Percentiles rank a stretch among this genome's conserved stretches.
Evolutionary conservation across 2,329 filamentous ascomycete genomes (phyloP).

Genomic region (Acarospora socialis): DNA sequence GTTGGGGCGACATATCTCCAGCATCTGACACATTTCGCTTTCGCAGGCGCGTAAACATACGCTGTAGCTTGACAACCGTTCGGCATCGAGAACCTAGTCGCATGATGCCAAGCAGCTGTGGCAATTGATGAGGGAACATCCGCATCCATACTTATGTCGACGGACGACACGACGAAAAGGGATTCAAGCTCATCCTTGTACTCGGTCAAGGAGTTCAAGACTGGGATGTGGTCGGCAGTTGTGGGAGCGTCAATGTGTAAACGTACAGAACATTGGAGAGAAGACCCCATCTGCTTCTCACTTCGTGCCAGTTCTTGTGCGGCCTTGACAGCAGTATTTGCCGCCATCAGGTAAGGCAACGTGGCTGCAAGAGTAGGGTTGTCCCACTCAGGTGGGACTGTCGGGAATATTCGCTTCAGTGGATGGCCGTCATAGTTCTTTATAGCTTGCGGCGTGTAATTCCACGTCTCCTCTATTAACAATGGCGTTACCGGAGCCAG

Average conservation of each 20-base stretch:
- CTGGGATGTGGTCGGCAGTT: conserved; percentile 18
- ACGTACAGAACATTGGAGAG: conserved; percentile 60
- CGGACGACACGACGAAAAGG: conserved; percentile 56
- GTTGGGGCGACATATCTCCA: conserved; percentile 66
- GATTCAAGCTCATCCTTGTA: conserved; percentile 39
- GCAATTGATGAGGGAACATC: conserved; percentile 17
- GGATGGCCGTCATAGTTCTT: conserved; percentile 34
- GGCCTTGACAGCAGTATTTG: conserved; percentile 55
- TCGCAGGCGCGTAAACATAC: conserved; percentile 33
- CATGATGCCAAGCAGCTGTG: conserved; percentile 29
- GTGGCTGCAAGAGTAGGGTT: too few relatives aligned
- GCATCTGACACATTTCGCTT: conserved; percentile 69
- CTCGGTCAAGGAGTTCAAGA: conserved; percentile 12
- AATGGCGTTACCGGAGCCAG: conserved; percentile 68
- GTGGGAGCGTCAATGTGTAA: conserved; percentile 33
- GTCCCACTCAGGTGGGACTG: conserved; percentile 31
- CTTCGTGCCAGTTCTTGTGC: conserved; percentile 59
- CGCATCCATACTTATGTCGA: conserved; percentile 33
- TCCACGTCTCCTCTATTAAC: conserved; percentile 80
- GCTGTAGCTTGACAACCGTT: conserved; percentile 22
- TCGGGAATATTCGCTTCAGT: conserved; percentile 25
- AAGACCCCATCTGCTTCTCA: conserved; percentile 62
- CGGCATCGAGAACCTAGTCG: conserved; percentile 26
- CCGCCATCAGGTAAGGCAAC: conserved; percentile 29
- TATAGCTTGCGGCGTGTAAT: conserved; percentile 54